These are phyloP conservation scores for Daldinia childiae DNA, from an alignment of 495 filamentous ascomycete genomes.

Conservation along the genomic window DNA sequence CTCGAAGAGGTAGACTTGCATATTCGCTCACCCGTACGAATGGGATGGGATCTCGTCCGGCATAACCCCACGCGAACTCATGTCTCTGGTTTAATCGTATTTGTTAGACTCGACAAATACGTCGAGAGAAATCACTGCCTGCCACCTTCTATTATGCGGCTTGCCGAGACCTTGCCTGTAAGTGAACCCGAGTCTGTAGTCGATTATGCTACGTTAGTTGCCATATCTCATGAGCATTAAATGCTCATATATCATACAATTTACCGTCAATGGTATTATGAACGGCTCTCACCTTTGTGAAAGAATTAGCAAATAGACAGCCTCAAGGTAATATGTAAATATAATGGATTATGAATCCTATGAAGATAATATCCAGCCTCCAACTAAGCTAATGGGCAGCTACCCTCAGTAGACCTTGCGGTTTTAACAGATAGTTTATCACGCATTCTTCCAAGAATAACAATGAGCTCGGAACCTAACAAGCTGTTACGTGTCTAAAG, in stretches of 20 bases:
- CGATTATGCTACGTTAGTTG: background rate
- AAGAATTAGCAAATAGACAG: background rate
- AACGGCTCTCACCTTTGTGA: background rate
- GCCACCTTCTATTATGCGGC: slow-evolving; percentile 20
- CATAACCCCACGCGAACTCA: slow-evolving; percentile 2
- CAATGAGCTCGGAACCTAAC: slow-evolving; percentile 9
- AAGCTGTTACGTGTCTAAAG: slow-evolving; percentile 11
- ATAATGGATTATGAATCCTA: slow-evolving; percentile 6
- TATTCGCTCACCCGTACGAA: slow-evolving; percentile 30
- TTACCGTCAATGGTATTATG: background rate
- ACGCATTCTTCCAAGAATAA: slow-evolving; percentile 8
- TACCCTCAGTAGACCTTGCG: slow-evolving; percentile 9
- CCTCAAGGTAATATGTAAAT: background rate
- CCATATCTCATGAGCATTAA: background rate
- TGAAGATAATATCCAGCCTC: slow-evolving; percentile 5
- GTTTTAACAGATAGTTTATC: slow-evolving; percentile 23
- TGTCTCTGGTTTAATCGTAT: slow-evolving; percentile 1
- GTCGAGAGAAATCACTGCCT: background rate
- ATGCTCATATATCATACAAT: slow-evolving; percentile 1
- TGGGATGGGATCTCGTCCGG: slow-evolving; percentile 16
- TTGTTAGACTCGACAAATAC: slow-evolving; percentile 11
- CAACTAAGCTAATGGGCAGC: background rate
- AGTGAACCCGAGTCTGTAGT: slow-evolving; percentile 1
- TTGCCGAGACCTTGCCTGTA: slow-evolving; percentile 24
- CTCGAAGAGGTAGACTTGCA: slow-evolving; percentile 19